Conservation (phyloP, 805 yeast species). For the Candida tallmaniae region DNA sequence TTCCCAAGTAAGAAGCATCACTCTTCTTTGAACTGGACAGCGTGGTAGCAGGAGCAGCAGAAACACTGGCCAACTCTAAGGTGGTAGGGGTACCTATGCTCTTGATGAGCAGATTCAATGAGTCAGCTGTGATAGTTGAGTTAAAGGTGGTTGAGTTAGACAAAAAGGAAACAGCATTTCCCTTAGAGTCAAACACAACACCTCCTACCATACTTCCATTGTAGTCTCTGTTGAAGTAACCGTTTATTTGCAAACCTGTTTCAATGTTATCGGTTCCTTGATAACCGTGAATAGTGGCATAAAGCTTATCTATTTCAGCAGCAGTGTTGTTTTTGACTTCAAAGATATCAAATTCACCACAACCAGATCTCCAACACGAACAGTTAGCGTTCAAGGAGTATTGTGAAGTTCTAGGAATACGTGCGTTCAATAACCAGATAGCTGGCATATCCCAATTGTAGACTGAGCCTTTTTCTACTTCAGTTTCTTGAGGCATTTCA, state of each 20-base stretch:
- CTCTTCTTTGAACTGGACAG: conserved; percentile 19
- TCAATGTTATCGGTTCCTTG: conserved; percentile 65
- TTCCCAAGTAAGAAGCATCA: conserved; percentile 6
- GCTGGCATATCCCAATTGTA: conserved; percentile 83
- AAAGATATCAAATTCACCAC: conserved; percentile 96
- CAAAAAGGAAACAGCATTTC: conserved; percentile 57
- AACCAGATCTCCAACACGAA: conserved; percentile 92
- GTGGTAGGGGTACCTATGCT: conserved; percentile 25
- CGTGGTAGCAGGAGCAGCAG: conserved; percentile 4
- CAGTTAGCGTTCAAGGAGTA: conserved; percentile 77
- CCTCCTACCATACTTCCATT: conserved; percentile 60
- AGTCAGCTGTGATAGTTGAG: conserved; percentile 38
- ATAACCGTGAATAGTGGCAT: conserved; percentile 69
- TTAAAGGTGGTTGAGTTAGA: conserved; percentile 51
- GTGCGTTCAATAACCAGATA: conserved; percentile 90
- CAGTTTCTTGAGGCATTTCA: conserved; percentile 55
- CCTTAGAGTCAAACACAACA: conserved; percentile 60
- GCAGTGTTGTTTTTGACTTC: conserved; percentile 55
- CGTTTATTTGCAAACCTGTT: conserved; percentile 54
- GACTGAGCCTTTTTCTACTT: conserved; percentile 14
- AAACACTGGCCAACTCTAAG: conserved; percentile 21
- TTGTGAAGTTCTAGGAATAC: conserved; percentile 94
- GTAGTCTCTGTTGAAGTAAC: conserved; percentile 54
- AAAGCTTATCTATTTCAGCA: conserved; percentile 37
- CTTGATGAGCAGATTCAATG: conserved; percentile 44